Evolutionary conservation across 805 yeast species (phyloP), one percentile per base, ranked within the genome.

Genomic region (Candida chilensis): DNA sequence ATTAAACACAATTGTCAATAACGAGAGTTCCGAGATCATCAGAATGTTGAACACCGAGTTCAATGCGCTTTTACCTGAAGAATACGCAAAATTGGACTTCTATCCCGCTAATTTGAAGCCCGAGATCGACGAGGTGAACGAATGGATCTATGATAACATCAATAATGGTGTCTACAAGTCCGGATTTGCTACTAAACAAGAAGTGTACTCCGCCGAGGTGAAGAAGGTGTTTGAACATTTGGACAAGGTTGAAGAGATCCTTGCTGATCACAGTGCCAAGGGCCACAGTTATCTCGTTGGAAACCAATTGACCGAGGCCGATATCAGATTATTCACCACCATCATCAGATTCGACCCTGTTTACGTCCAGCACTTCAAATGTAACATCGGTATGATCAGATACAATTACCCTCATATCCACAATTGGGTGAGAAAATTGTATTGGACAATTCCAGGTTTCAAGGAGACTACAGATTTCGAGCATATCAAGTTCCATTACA

Each of bases 111-210:
- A 53, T 1, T 54, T 77, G 39, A 63, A 65, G 38, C 32, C 50
- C 0, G 52, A 75, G 38, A 84, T 88, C 44, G 94, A 88, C 47
- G 85, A 72, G 32, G 47, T 86, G 40, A 87, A 92, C 47, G 67
- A 62, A 12, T 80, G 94, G 88, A 71, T 84, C 24, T 88, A 88
- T 53, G 83, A 81, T 46, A 72, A 69, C 44, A 81, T 90, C 53
- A 87, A 88, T 66, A 85, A 83, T 48, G 96, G 95, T 24, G 96
- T 88, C 24, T 90, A 90, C 66, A 90, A 86, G 58, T 41, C 92
- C 3, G 97, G 97, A 0, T 90, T 88, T 54, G 85, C 96, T 4
- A 75, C 86, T 8, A 68, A 68, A 33, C 95, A 85, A 54, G 86
- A 80, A 38, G 83, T 78, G 9, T 88, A 88, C 48, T 90, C 83